Conservation (phyloP, 2,329 filamentous ascomycete species). For the Colletotrichum ledebouriae region DNA sequence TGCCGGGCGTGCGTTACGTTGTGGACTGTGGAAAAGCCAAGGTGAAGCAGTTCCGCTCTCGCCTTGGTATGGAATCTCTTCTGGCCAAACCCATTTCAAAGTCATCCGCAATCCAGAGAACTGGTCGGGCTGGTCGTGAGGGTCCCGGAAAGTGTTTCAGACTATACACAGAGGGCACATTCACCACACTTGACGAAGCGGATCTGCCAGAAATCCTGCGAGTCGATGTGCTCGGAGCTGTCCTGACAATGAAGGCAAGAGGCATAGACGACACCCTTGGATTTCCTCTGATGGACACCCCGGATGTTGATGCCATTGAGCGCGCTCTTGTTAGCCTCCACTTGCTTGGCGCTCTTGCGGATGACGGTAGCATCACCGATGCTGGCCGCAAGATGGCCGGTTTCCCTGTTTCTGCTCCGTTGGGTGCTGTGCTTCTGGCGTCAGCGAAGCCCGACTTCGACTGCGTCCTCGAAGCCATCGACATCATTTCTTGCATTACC, state of each 20-base stretch:
- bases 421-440: slow-evolving; percentile 86
- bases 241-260: slow-evolving; percentile 93
- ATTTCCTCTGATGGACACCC: slow-evolving; percentile 89
- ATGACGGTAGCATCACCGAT: slow-evolving; percentile 79
- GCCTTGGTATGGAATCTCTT: slow-evolving; percentile 89
- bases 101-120: slow-evolving; percentile 91
- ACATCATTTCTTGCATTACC: slow-evolving; percentile 79
- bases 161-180: slow-evolving; percentile 86
- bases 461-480: slow-evolving; percentile 86
- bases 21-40: slow-evolving; percentile 96
- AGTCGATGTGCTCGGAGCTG: slow-evolving; percentile 86
- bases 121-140: slow-evolving; percentile 93
- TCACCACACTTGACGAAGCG: slow-evolving; percentile 75
- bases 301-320: slow-evolving; percentile 81
- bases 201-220: slow-evolving; percentile 91
- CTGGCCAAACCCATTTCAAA: slow-evolving; percentile 92
- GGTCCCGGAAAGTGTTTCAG: slow-evolving; percentile 90
- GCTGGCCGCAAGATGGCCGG: slow-evolving; percentile 83
- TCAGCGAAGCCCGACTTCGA: slow-evolving; percentile 78
- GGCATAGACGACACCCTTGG: slow-evolving; percentile 84
- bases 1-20: slow-evolving; percentile 91
- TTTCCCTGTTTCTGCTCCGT: slow-evolving; percentile 84
- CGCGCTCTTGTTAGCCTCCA: slow-evolving; percentile 86
- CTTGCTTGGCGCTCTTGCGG: slow-evolving; percentile 80
- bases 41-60: slow-evolving; percentile 88